These are phyloP conservation scores for Ogataea hybrid DNA, from an alignment of 1,139 yeast species.

Conservation along the genomic window DNA sequence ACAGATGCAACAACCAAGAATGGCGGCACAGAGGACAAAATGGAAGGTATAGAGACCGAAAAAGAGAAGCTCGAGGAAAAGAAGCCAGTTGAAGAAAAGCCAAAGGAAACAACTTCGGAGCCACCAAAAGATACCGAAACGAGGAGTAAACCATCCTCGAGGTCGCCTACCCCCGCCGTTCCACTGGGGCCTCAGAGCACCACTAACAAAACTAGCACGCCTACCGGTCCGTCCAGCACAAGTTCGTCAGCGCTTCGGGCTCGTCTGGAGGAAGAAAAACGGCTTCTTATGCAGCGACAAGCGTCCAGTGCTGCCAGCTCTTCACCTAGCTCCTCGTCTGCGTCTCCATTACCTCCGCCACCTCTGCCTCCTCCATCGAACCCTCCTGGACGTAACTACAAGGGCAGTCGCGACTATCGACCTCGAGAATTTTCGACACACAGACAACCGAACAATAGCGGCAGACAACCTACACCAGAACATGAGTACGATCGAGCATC, in stretches of 20 bases:
- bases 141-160: not conserved
- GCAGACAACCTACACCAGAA: conserved; percentile 6
- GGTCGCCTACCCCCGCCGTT: not conserved
- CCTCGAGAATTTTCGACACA: conserved; percentile 5
- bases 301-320: conserved; percentile 4
- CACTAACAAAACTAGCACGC: not conserved
- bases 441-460: conserved; percentile 4
- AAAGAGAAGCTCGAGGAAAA: not conserved
- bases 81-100: not conserved
- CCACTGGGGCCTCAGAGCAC: not conserved
- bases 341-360: conserved; percentile 14
- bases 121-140: not conserved
- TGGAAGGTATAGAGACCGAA: conserved; percentile 1
- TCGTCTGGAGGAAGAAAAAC: conserved; percentile 18
- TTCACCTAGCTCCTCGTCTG: conserved; percentile 1
- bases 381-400: conserved; percentile 7
- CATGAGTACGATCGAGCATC: conserved; percentile 1
- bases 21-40: not conserved
- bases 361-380: conserved; percentile 10
- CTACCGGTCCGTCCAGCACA: conserved; percentile 1
- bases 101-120: not conserved
- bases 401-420: conserved; percentile 9
- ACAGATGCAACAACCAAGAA: not conserved
- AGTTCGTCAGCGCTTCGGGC: conserved; percentile 12
- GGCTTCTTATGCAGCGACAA: conserved; percentile 14